Conservation (phyloP, 2,329 filamentous ascomycete species). For the Monosporascus sp. region DNA sequence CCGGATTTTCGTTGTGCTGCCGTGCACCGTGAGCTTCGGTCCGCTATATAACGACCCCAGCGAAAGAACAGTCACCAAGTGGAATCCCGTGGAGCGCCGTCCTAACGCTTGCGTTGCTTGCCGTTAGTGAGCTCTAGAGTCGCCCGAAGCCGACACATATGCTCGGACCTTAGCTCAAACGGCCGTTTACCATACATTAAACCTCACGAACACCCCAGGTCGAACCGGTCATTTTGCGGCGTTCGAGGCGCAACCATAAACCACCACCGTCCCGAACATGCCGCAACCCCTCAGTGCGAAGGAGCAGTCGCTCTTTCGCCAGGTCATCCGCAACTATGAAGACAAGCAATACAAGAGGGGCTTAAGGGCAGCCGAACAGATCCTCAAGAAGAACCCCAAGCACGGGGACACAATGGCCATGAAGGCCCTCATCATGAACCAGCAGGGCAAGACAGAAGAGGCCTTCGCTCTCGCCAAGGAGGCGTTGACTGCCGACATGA, state of each 20-base stretch:
- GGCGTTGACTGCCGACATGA: constrained; percentile 94
- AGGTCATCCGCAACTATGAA: constrained; percentile 94
- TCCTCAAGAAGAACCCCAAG: constrained; percentile 88
- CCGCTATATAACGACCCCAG: too few relatives aligned
- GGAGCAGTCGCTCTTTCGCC: constrained; percentile 89
- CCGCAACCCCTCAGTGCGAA: constrained; percentile 75
- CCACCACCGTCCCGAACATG: constrained; percentile 42
- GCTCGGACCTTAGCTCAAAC: background rate
- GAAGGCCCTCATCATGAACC: constrained; percentile 96
- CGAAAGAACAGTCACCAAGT: too few relatives aligned
- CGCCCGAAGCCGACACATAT: background rate
- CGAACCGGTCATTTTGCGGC: background rate
- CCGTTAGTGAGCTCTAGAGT: background rate
- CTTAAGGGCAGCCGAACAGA: constrained; percentile 92
- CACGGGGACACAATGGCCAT: constrained; percentile 98
- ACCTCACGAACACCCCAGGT: background rate
- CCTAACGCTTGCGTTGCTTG: background rate
- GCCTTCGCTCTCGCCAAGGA: constrained; percentile 91
- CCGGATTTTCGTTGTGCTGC: too few relatives aligned
- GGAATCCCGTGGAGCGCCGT: too few relatives aligned
- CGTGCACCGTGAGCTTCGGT: too few relatives aligned
- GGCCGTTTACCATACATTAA: background rate
- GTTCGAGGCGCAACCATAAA: background rate
- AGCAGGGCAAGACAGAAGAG: constrained; percentile 86
- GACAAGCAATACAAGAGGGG: constrained; percentile 96